Percentiles rank a stretch among this genome's conserved stretches.
phyloP scores from a whole-genome alignment of 2,329 filamentous ascomycete genomes.

The Amylocarpus encephaloides region DNA sequence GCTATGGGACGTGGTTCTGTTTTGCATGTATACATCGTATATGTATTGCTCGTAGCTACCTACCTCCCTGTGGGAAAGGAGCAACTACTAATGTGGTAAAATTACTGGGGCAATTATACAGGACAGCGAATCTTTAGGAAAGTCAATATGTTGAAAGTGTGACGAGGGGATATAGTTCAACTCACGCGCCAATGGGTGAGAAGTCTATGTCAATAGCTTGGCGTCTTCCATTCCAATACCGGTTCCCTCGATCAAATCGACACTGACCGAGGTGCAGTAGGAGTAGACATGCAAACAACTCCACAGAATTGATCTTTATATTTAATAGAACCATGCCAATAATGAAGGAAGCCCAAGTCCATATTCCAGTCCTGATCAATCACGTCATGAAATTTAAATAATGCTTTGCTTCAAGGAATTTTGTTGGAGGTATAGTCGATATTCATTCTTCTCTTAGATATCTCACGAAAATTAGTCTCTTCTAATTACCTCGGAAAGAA shows the following conservation, averaged over 20 bases:
- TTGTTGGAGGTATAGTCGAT: too few relatives aligned
- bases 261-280: too few relatives aligned
- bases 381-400: too few relatives aligned
- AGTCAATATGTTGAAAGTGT: neutral
- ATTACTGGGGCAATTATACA: neutral
- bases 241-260: neutral
- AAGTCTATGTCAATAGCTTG: neutral
- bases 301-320: too few relatives aligned
- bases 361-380: too few relatives aligned
- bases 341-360: too few relatives aligned
- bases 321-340: too few relatives aligned
- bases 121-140: neutral
- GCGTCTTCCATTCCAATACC: neutral
- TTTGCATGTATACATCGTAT: neutral
- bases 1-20: neutral
- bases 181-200: neutral
- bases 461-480: too few relatives aligned
- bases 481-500: too few relatives aligned
- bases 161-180: neutral
- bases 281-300: too few relatives aligned
- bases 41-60: neutral
- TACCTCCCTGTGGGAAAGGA: neutral
- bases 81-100: neutral
- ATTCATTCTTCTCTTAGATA: too few relatives aligned
- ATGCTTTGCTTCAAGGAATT: too few relatives aligned